A percentile compares a stretch with the other conserved stretches of the same genome.
Conservation (phyloP, 2,329 filamentous ascomycete genomes). For the Alternaria viburni region DNA sequence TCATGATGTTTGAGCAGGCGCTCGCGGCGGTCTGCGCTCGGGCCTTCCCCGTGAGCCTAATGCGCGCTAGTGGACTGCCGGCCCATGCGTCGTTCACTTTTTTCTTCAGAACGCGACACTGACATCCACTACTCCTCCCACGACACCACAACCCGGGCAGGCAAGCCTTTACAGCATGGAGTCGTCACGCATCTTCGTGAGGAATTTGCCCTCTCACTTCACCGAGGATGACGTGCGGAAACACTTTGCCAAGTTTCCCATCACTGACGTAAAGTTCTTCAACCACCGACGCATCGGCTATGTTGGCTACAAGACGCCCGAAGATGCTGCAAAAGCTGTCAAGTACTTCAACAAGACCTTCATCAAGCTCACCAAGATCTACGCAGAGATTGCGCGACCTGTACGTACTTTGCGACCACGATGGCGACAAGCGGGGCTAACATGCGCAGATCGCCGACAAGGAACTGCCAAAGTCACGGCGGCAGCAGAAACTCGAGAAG, state of each 20-base stretch:
- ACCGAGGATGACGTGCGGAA: constrained; percentile 84
- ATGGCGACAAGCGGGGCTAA: constrained; percentile 33
- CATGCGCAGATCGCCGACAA: constrained; percentile 40
- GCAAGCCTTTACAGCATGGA: constrained; percentile 57
- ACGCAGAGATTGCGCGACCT: constrained; percentile 84
- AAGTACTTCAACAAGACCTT: constrained; percentile 96
- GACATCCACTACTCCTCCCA: neutral
- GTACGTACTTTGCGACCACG: constrained; percentile 55
- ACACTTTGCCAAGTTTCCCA: constrained; percentile 80
- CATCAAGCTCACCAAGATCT: constrained; percentile 93
- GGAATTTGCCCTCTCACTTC: constrained; percentile 81
- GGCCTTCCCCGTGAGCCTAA: constrained; percentile 2
- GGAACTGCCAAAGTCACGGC: constrained; percentile 43
- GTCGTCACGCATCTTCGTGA: constrained; percentile 77
- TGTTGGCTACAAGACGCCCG: constrained; percentile 85
- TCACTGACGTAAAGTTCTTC: constrained; percentile 94
- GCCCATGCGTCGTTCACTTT: constrained; percentile 10
- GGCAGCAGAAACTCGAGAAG: constrained; percentile 39
- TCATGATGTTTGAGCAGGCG: constrained; percentile 22
- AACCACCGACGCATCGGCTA: constrained; percentile 91
- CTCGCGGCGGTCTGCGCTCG: constrained; percentile 11
- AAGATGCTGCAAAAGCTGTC: constrained; percentile 81
- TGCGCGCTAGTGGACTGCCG: constrained; percentile 11
- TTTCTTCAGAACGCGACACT: constrained; percentile 18
- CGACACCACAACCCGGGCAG: constrained; percentile 19